These are phyloP conservation scores for Mortierella sp. DNA, from an alignment of 371 early-diverging fungal genomes.

Conservation along the genomic window DNA sequence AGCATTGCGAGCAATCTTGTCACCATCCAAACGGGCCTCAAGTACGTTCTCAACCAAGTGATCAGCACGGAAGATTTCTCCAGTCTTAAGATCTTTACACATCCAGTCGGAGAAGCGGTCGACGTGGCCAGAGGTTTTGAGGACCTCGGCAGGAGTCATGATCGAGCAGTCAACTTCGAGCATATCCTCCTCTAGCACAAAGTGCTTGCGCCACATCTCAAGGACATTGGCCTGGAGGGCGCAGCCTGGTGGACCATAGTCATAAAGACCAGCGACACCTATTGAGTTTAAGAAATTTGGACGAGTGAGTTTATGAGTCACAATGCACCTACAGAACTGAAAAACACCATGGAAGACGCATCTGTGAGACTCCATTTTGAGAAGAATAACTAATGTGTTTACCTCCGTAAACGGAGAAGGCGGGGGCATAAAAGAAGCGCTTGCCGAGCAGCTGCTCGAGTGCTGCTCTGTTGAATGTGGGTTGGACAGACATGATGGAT, in stretches of 20 bases:
- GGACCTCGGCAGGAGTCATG: slow-evolving; percentile 97
- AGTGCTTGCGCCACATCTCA: slow-evolving; percentile 94
- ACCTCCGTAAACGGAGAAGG: slow-evolving; percentile 96
- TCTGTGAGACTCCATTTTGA: background rate
- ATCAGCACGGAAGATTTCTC: slow-evolving; percentile 98
- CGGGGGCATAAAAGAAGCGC: slow-evolving; percentile 97
- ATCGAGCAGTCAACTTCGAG: slow-evolving; percentile 99
- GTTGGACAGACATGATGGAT: slow-evolving; percentile 36
- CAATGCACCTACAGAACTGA: background rate
- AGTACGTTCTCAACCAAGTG: slow-evolving; percentile 97
- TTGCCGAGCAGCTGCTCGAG: slow-evolving; percentile 84
- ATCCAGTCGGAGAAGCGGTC: slow-evolving; percentile 99
- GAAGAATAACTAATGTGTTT: slow-evolving; percentile 14
- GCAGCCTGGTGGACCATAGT: slow-evolving; percentile 98
- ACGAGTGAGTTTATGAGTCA: background rate
- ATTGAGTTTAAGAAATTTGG: background rate
- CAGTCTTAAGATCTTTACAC: slow-evolving; percentile 94
- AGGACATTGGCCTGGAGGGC: slow-evolving; percentile 97
- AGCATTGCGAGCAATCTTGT: slow-evolving; percentile 77
- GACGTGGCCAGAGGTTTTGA: slow-evolving; percentile 99
- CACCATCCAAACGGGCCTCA: slow-evolving; percentile 88
- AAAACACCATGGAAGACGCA: background rate
- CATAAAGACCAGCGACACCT: slow-evolving; percentile 98
- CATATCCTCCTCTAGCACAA: slow-evolving; percentile 99
- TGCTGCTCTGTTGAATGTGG: slow-evolving; percentile 68